These are phyloP conservation scores for Pichia kudriavzevii DNA, from an alignment of 1,139 yeast genomes.

Conservation along the genomic window DNA sequence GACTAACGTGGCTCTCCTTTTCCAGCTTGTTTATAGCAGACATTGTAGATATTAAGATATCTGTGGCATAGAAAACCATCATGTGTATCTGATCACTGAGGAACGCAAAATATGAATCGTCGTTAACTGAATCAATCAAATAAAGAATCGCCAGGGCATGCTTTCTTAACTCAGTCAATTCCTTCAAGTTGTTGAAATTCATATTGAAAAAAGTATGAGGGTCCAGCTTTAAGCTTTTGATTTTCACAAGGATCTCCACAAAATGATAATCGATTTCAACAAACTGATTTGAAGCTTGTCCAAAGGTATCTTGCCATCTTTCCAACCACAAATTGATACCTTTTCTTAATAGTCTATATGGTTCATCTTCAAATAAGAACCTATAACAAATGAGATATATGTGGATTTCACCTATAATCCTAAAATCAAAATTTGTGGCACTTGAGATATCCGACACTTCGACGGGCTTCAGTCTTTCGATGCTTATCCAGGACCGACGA, in stretches of 20 bases:
- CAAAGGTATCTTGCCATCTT: conserved; percentile 65
- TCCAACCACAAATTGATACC: conserved; percentile 51
- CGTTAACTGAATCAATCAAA: conserved; percentile 36
- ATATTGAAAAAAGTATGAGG: conserved; percentile 1
- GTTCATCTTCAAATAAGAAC: conserved; percentile 37
- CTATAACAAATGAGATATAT: conserved; percentile 56
- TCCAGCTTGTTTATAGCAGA: conserved; percentile 1
- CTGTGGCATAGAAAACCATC: conserved; percentile 44
- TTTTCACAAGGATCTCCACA: conserved; percentile 43
- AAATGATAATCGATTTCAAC: conserved; percentile 70
- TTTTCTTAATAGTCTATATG: conserved; percentile 11
- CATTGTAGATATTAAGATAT: conserved; percentile 34
- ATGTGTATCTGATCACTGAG: conserved; percentile 63
- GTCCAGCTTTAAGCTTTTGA: conserved; percentile 29
- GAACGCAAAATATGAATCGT: conserved; percentile 59
- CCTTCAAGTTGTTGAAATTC: not conserved
- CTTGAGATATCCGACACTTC: conserved; percentile 43
- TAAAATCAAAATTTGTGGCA: conserved; percentile 74
- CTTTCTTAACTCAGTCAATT: conserved; percentile 4
- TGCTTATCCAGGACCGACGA: conserved; percentile 41
- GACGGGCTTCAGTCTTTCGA: conserved; percentile 19
- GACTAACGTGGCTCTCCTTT: not conserved
- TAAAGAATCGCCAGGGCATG: conserved; percentile 17
- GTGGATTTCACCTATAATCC: conserved; percentile 76
- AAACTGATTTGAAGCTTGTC: conserved; percentile 70